Percentiles rank a stretch among this genome's conserved stretches.
Evolutionary conservation across 805 yeast genomes (phyloP).

Genomic region (Debaryomyces hansenii): DNA sequence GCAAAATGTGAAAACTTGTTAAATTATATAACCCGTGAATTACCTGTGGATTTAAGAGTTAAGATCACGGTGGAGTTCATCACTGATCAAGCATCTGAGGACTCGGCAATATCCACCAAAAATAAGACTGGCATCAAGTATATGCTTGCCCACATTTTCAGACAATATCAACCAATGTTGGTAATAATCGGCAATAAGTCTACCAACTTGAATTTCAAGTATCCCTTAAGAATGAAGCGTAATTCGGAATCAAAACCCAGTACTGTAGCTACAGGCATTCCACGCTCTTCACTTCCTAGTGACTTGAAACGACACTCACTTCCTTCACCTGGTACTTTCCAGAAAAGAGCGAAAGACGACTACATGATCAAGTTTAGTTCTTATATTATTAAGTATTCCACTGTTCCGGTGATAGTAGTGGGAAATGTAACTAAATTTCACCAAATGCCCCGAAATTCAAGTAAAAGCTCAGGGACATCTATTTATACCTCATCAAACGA

Average conservation of each 20-base stretch:
- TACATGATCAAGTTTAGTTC: slow-evolving; percentile 37
- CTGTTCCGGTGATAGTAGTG: slow-evolving; percentile 39
- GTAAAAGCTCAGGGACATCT: not conserved
- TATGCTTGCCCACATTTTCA: slow-evolving; percentile 35
- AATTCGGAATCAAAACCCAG: not conserved
- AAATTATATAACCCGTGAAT: slow-evolving; percentile 17
- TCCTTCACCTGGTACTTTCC: not conserved
- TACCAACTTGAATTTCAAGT: slow-evolving; percentile 43
- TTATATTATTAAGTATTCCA: slow-evolving; percentile 37
- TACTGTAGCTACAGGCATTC: not conserved
- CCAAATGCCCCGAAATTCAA: not conserved
- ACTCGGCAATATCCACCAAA: not conserved
- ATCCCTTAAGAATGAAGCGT: slow-evolving; percentile 30
- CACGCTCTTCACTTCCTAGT: not conserved
- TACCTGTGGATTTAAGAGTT: slow-evolving; percentile 20
- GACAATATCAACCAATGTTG: slow-evolving; percentile 43
- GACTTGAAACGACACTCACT: not conserved
- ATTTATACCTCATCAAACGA: not conserved
- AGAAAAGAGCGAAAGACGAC: slow-evolving; percentile 12
- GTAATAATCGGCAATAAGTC: slow-evolving; percentile 37
- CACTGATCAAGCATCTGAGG: slow-evolving; percentile 13
- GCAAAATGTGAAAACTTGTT: slow-evolving; percentile 26
- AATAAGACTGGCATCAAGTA: slow-evolving; percentile 27
- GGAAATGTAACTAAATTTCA: slow-evolving; percentile 20
- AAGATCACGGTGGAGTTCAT: slow-evolving; percentile 43